Evolutionary conservation across 768 basidiomycete species (phyloP), one percentile per base, ranked within the genome.

Genomic region (Tremella yokohamensis): DNA sequence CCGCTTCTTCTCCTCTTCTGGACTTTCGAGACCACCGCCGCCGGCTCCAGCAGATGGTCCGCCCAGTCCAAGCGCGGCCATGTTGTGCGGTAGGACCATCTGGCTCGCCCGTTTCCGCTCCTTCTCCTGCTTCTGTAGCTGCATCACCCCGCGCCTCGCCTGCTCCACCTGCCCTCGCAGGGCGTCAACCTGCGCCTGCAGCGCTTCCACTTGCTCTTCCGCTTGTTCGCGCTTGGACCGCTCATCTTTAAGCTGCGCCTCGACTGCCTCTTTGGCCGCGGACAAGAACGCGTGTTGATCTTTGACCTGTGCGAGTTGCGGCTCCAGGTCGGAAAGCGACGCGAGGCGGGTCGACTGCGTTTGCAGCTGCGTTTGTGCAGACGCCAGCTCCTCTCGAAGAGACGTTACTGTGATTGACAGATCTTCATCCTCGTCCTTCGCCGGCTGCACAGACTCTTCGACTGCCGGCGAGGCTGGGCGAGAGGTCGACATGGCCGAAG

Each of bases 211-310:
- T 34, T 57, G 66, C 58, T 76, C 75, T 49, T 76, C 75, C 0
- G 75, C 75, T 9, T 61, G 61, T 53, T 76, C 75, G 8, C 75
- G 52, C 52, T 62, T 64, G 24, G 49, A 40, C 47, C 56, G 62
- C 49, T 76, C 75, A 39, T 70, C 69, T 49, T 68, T 47, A 15
- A 76, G 56, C 29, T 70, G 65, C 6, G 40, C 44, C 42, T 74
- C 73, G 8, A 73, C 69, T 8, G 73, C 75, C 18, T 74, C 73
- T 52, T 72, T 76, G 15, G 75, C 69, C 0, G 75, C 75, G 4
- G 60, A 40, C 40, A 72, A 20, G 49, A 73, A 76, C 6, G 63
- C 60, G 52, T 61, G 42, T 52, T 66, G 60, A 42, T 72, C 66
- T 58, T 67, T 65, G 9, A 74, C 57, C 19, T 64, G 58, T 2